phyloP scores from a whole-genome alignment of 23 red algal species.

The Chondrus crispus region DNA sequence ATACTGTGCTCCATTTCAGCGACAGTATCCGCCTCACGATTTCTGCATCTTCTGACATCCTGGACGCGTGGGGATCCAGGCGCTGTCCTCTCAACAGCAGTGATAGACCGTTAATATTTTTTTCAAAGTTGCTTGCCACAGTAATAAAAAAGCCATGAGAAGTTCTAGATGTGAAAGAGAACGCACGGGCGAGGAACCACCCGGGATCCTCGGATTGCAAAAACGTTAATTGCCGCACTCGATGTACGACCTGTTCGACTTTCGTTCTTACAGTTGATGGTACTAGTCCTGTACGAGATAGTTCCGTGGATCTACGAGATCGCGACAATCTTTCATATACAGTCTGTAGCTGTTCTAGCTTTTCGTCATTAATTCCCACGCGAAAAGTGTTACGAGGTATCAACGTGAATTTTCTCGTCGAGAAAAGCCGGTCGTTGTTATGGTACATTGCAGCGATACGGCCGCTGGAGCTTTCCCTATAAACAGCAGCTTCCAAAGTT shows the following conservation, averaged over 20 bases:
- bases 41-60: background rate
- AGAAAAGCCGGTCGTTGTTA: slow-evolving; percentile 8
- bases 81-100: background rate
- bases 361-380: background rate
- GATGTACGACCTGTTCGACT: background rate
- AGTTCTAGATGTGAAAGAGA: background rate
- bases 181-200: slow-evolving; percentile 12
- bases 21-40: background rate
- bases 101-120: background rate
- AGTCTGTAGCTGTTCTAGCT: background rate
- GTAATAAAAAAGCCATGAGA: background rate
- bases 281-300: no score
- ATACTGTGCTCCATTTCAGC: background rate
- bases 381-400: background rate
- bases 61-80: background rate
- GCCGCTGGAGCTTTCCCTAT: slow-evolving; percentile 22
- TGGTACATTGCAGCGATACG: slow-evolving; percentile 22
- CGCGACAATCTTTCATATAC: no score
- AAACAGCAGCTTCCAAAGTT: background rate
- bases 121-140: background rate
- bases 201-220: slow-evolving; percentile 36
- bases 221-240: background rate
- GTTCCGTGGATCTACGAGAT: no score
- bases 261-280: no score
- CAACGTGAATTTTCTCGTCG: background rate